A percentile compares a stretch with the other conserved stretches of the same genome.
Conservation (phyloP, 2,329 filamentous ascomycete genomes). For the Emmonsia crescens region DNA sequence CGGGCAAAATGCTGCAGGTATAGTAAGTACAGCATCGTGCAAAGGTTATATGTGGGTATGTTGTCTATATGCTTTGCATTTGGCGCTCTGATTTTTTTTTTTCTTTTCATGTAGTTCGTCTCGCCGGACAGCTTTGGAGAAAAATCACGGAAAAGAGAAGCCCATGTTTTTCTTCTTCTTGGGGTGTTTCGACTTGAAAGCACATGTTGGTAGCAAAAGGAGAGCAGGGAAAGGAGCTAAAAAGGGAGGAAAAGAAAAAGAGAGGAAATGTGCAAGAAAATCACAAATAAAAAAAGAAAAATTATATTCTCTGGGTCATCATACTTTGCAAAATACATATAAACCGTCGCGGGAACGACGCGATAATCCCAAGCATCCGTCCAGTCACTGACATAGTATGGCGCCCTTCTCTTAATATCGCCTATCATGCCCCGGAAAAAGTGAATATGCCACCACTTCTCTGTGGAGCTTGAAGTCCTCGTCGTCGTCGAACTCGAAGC, state of each 20-base stretch:
- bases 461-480: slow-evolving; percentile 9
- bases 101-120: neutral
- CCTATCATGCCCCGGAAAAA: slow-evolving; percentile 70
- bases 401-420: slow-evolving; percentile 62
- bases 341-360: slow-evolving; percentile 74
- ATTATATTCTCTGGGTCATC: slow-evolving; percentile 23
- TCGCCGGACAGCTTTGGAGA: neutral
- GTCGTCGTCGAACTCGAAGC: neutral
- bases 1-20: slow-evolving; percentile 61
- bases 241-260: neutral
- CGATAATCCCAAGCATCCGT: slow-evolving; percentile 81
- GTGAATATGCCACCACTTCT: slow-evolving; percentile 61
- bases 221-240: neutral
- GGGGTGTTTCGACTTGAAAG: neutral
- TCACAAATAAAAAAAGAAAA: slow-evolving; percentile 7
- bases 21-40: slow-evolving; percentile 7
- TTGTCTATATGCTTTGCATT: neutral
- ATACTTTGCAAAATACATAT: slow-evolving; percentile 94
- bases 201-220: neutral
- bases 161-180: neutral
- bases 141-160: neutral
- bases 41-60: neutral
- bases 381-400: slow-evolving; percentile 77
- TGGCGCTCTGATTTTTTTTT: neutral
- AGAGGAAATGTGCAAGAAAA: slow-evolving; percentile 1